Base-by-base conservation (phyloP, 768 basidiomycete genomes). In the Serendipita sp. region DNA sequence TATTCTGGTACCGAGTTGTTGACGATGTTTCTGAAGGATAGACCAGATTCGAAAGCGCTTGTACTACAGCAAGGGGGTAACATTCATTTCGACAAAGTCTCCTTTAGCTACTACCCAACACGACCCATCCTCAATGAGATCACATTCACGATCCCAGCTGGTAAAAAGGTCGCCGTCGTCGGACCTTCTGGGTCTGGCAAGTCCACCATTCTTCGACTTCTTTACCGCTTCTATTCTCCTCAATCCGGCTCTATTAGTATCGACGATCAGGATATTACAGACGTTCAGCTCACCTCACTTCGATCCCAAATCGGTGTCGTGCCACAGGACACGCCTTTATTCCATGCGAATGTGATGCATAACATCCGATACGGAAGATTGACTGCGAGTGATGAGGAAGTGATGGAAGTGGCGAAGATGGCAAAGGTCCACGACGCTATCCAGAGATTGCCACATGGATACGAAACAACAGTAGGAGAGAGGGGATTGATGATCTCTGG, bases 181-280 rank as follows among this genome's bases (percentile, higher is more conserved):
- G 96, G 96, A 0, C 93, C 96, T 0, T 93, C 90, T 0, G 96
- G 96, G 10, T 96, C 92, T 71, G 96, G 96, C 3, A 99, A 99
- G 76, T 95, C 92, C 15, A 99, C 96, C 3, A 84, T 99, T 63
- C 89, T 98, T 77, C 84, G 95, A 7, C 84, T 99, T 0, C 77
- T 96, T 13, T 98, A 89, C 78, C 81, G 95, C 32, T 98, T 97
- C 81, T 99, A 98, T 73, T 85, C 92, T 46, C 92, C 92, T 0
- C 72, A 78, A 0, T 78, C 81, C 0, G 96, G 96, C 1, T 75
- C 78, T n/a, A 97, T 99, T 67, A 76, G 82, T 63, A 81, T 92
- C 65, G 93, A 98, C 73, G 89, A 83, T 4, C 95, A 99, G 75
- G 85, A 93, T 71, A 83, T 98, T 67, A 77, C 81, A 51, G 78